Conservation (phyloP, 2,329 filamentous ascomycete genomes). For the Ambrosiella cleistominuta region DNA sequence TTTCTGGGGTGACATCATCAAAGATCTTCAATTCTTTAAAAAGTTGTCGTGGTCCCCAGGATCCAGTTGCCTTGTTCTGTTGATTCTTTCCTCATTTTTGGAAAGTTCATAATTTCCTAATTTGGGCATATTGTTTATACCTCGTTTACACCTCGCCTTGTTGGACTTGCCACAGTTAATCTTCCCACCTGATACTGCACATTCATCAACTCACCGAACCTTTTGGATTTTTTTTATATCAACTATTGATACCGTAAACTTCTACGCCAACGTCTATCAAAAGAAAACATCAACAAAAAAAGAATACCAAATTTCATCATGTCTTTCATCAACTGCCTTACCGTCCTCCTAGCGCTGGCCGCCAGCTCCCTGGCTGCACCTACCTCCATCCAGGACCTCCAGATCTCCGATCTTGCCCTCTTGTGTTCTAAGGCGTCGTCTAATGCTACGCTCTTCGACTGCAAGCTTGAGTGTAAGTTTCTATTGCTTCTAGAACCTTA, state of each 20-base stretch:
- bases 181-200: neutral
- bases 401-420: conserved; percentile 4
- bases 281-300: neutral
- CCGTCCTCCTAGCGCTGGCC: conserved; percentile 4
- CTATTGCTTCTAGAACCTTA: neutral
- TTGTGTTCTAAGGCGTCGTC: neutral
- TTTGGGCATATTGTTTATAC: neutral
- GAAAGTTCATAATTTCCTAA: neutral
- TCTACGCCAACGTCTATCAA: neutral
- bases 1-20: neutral
- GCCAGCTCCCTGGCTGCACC: conserved; percentile 3
- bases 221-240: too few species aligned
- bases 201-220: neutral
- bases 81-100: neutral
- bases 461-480: conserved; percentile 9
- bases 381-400: neutral
- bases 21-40: neutral
- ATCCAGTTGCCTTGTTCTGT: neutral
- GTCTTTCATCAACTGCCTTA: neutral
- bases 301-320: neutral
- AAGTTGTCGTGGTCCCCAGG: neutral
- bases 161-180: neutral
- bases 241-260: too few species aligned
- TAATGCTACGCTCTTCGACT: conserved; percentile 1
- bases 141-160: neutral